Evolutionary conservation across 441 rosid species (phyloP).

Genomic region (Francoa sonchifolia): DNA sequence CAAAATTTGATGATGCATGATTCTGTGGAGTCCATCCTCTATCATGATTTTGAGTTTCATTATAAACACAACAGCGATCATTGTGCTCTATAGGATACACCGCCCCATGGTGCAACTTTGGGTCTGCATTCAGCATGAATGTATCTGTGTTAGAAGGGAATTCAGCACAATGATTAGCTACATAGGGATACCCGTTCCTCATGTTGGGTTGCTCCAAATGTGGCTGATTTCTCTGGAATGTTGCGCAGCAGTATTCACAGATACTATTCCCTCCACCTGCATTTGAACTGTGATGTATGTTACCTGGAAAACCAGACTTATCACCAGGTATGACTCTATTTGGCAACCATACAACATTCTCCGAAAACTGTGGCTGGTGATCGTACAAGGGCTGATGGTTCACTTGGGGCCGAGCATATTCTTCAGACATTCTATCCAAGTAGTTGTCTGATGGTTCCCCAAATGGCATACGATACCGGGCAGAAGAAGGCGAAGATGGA

Average conservation of each 20-base stretch:
- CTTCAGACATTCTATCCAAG: constrained; percentile 66
- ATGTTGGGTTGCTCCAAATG: constrained; percentile 53
- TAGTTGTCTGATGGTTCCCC: constrained; percentile 52
- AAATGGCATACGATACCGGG: constrained; percentile 48
- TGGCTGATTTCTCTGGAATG: constrained; percentile 50
- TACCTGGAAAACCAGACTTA: constrained; percentile 69
- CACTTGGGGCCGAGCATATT: constrained; percentile 41
- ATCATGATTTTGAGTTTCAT: constrained; percentile 51
- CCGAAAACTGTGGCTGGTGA: constrained; percentile 48
- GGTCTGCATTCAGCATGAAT: constrained; percentile 45
- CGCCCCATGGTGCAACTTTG: constrained; percentile 39
- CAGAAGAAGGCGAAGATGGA: constrained; percentile 72
- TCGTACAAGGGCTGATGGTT: constrained; percentile 44
- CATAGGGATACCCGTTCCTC: constrained; percentile 42
- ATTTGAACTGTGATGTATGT: constrained; percentile 47
- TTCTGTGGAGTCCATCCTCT: constrained; percentile 68
- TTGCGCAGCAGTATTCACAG: constrained; percentile 54
- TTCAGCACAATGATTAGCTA: constrained; percentile 35
- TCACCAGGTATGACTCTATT: constrained; percentile 49
- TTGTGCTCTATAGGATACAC: constrained; percentile 39
- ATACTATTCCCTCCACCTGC: constrained; percentile 45
- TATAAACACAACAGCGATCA: constrained; percentile 31
- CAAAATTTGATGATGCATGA: constrained; percentile 31
- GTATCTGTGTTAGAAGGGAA: constrained; percentile 48
- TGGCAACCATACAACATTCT: constrained; percentile 70